Evolutionary conservation across 352 stramenopile species (phyloP), one percentile per base, ranked within the genome.

Genomic region (Globisporangium heterothallicum): DNA sequence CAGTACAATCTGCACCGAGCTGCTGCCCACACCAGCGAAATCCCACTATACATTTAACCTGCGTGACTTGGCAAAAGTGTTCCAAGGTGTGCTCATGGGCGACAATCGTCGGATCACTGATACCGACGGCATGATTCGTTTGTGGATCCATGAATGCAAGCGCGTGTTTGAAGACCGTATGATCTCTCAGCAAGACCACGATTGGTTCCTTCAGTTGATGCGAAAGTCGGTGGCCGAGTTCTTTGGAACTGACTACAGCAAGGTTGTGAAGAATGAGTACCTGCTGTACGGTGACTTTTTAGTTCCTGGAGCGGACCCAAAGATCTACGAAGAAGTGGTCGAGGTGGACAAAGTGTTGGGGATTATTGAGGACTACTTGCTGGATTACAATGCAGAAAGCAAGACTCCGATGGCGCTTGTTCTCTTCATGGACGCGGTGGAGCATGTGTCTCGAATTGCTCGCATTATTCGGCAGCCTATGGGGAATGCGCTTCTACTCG

Each of bases 1-100:
- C 68, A 92, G 87, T 44, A 95, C 81, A 2, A 96, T 97, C 44
- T 84, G 92, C 34, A 61, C 58, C 3, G 81, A 97, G 47, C 59
- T 98, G 1, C 41, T 97, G n/a, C 94, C 94, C 7, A 98, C 94
- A 3, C 94, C 94, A 0, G 77, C 92, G 16, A 97, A 97, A 55
- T 96, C 87, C 2, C 94, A 98, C 58, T 98, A 98, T 66, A 96
- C 90, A 7, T 98, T 98, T 63, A 98, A 98, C 64, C 59, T 98
- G 42, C 79, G 94, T 6, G 94, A 98, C 63, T 55, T 98, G 1
- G 92, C 89, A 18, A 97, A 97, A 58, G 86, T 98, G 0, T 95
- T 98, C 30, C 88, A 98, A 44, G 93, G 93, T 16, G 77, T 96
- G 9, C 66, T 97, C 9, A 96, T 95, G 80, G 75, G 74, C 24